Percentiles rank a stretch among this genome's conserved stretches.
Evolutionary conservation across 306 rosid genomes (phyloP).

Genomic region (Hippophae tibetana): DNA sequence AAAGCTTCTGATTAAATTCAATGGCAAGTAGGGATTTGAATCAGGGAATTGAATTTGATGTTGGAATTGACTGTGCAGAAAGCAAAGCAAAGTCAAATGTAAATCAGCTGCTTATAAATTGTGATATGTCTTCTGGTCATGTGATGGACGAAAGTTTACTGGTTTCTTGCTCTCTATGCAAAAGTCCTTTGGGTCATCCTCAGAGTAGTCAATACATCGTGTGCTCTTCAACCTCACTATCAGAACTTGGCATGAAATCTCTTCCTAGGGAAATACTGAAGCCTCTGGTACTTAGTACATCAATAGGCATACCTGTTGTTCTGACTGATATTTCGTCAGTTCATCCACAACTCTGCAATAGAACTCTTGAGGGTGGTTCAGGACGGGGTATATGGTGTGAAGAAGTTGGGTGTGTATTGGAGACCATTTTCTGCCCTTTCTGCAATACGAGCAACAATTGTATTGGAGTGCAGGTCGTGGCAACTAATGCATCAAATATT

Average conservation of each 20-base stretch:
- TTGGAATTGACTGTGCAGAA: constrained; percentile 15
- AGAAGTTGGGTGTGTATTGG: constrained; percentile 84
- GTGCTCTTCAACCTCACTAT: constrained; percentile 48
- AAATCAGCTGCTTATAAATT: constrained; percentile 18
- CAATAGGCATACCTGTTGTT: constrained; percentile 38
- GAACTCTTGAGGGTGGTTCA: constrained; percentile 23
- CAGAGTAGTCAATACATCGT: constrained; percentile 46
- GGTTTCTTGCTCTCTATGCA: constrained; percentile 66
- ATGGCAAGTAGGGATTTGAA: constrained; percentile 30
- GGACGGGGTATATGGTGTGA: constrained; percentile 66
- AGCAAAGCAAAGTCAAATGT: constrained; percentile 22
- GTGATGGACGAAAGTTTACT: constrained; percentile 35
- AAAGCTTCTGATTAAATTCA: constrained; percentile 26
- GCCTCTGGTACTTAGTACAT: constrained; percentile 15
- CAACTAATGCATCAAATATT: constrained; percentile 58
- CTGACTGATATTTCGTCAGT: constrained; percentile 50
- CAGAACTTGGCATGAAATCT: constrained; percentile 46
- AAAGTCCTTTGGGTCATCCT: constrained; percentile 62
- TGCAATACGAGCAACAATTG: constrained; percentile 39
- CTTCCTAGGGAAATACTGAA: constrained; percentile 33
- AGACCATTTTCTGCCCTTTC: constrained; percentile 64
- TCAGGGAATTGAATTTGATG: constrained; percentile 33
- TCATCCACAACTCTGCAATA: constrained; percentile 35
- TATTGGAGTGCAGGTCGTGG: constrained; percentile 75
- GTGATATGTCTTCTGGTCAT: constrained; percentile 25